These are phyloP conservation scores for Volvox reticuliferus DNA, from an alignment of 139 green algal genomes.

Conservation along the genomic window DNA sequence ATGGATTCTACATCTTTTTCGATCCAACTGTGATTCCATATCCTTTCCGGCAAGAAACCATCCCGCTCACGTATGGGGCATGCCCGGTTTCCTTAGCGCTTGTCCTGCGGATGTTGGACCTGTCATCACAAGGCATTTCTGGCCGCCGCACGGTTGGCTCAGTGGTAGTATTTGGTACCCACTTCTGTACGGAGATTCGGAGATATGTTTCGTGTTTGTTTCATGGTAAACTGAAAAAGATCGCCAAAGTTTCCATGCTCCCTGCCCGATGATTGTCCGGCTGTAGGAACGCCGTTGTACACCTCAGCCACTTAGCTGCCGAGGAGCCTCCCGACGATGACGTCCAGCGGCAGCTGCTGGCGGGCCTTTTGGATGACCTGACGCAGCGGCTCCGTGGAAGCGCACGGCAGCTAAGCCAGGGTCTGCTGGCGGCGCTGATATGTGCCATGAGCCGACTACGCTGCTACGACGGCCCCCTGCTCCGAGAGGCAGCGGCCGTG, in stretches of 20 bases:
- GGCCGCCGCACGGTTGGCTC: too few species aligned
- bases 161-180: too few species aligned
- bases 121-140: too few species aligned
- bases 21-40: too few species aligned
- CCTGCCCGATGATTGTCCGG: neutral
- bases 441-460: slow-evolving; percentile 18
- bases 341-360: slow-evolving; percentile 12
- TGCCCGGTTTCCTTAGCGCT: too few species aligned
- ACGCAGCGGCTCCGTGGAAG: neutral
- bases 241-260: neutral
- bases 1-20: too few species aligned
- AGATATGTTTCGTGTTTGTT: too few species aligned
- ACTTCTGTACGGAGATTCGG: too few species aligned
- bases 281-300: slow-evolving; percentile 5
- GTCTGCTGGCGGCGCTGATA: neutral
- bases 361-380: neutral
- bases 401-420: neutral
- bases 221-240: too few species aligned
- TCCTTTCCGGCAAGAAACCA: too few species aligned
- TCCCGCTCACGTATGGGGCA: too few species aligned
- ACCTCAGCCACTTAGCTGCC: slow-evolving; percentile 8
- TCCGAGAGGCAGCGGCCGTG: slow-evolving; percentile 10
- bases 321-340: neutral
- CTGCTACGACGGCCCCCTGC: slow-evolving; percentile 32
- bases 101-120: too few species aligned